Evolutionary conservation across 2,329 filamentous ascomycete genomes (phyloP).

Genomic region (Davidsoniella australis): DNA sequence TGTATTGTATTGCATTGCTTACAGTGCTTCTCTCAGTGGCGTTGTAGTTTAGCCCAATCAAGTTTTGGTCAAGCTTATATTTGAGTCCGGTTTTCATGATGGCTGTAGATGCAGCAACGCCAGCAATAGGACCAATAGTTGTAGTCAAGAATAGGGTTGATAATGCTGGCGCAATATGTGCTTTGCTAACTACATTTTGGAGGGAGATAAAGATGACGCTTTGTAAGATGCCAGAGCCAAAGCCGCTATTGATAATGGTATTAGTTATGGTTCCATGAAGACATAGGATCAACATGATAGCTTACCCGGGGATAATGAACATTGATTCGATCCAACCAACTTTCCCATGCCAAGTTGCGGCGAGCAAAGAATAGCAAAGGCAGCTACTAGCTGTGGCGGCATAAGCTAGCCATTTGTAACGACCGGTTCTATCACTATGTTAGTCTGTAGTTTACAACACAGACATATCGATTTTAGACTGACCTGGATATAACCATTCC

Average conservation of each 20-base stretch:
- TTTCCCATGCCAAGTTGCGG: conserved; percentile 41
- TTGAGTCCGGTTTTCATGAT: conserved; percentile 17
- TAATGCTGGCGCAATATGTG: conserved; percentile 24
- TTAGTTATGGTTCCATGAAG: neutral
- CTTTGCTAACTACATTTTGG: conserved; percentile 23
- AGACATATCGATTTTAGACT: conserved; percentile 4
- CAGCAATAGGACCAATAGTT: conserved; percentile 23
- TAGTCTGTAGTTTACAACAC: neutral
- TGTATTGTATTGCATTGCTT: neutral
- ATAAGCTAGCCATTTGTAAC: conserved; percentile 38
- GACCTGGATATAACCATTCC: conserved; percentile 37
- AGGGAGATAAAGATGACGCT: conserved; percentile 26
- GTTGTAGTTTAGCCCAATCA: conserved; percentile 12
- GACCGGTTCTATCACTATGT: conserved; percentile 29
- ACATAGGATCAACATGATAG: neutral
- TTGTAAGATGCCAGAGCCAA: conserved; percentile 25
- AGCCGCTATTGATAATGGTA: conserved; percentile 15
- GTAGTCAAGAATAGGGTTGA: conserved; percentile 24
- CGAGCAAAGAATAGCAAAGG: conserved; percentile 33
- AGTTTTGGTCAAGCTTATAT: conserved; percentile 12
- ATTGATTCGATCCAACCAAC: conserved; percentile 38
- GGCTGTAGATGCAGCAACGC: conserved; percentile 23
- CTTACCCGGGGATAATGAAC: conserved; percentile 34
- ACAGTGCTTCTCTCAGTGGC: conserved; percentile 12
- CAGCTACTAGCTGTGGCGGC: conserved; percentile 32